Evolutionary conservation across 2,329 filamentous ascomycete species (phyloP), one percentile per base, ranked within the genome.

Genomic region (Zymoseptoria brevis): DNA sequence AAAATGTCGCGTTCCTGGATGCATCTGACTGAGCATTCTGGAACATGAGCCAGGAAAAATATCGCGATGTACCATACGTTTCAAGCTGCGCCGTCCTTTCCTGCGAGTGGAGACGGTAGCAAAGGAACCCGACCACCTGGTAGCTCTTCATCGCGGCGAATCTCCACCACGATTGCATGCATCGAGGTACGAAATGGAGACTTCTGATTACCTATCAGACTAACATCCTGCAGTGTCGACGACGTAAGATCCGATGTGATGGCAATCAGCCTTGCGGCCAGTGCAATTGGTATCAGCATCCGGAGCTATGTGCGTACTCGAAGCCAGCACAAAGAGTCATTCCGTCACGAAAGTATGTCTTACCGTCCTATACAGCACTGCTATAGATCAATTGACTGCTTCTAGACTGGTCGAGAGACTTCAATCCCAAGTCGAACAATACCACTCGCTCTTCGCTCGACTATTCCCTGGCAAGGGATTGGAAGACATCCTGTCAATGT

Each of bases 221-320:
- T 45, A n/a, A 45, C 35, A 45, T 4, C 35, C 35, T n/a, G 16
- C 35, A 45, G 35, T 90, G 89, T 75, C 86, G 90, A 70, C 81
- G 89, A 66, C 83, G 89, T 62, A 94, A 93, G 74, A 93, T 93
- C 57, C 86, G 89, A 63, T 94, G 89, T 70, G 88, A 92, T 75
- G 89, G 89, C 57, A 83, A 87, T 65, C 87, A 90, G 69, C 89
- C 89, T 9, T 94, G 89, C 70, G 87, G 88, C 45, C 89, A 91
- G 71, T 94, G 89, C 71, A 82, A 89, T 59, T 91, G 88, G 73
- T 92, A 90, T 71, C 85, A 89, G 58, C 88, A 89, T 62, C 87
- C 88, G 3, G 89, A 91, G 72, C 80, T 84, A 57, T 93, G 89
- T 71, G 86, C 87, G 68, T 93, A 93, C 73, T 87, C 90, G 65